A percentile compares a stretch with the other conserved stretches of the same genome.
Evolutionary conservation across 306 rosid genomes (phyloP).

Genomic region (Gillenia trifoliata): DNA sequence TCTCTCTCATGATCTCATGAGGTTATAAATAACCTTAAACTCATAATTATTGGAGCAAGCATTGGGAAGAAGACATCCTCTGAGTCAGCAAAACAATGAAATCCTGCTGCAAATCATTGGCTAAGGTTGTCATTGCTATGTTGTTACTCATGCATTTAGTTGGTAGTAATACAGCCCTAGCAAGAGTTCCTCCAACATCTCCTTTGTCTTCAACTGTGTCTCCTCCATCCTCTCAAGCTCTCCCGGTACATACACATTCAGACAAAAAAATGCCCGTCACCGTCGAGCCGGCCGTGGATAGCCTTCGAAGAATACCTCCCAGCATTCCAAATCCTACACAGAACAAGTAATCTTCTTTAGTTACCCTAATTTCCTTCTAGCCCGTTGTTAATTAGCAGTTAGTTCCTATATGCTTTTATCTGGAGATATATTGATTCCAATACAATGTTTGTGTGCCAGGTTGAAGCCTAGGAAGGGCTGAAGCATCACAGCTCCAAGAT

Average conservation of each 20-base stretch:
- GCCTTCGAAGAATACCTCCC: constrained; percentile 67
- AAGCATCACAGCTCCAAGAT: constrained; percentile 4
- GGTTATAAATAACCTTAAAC: constrained; percentile 20
- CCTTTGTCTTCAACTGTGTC: constrained; percentile 23
- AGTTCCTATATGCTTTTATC: not conserved
- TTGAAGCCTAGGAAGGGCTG: constrained; percentile 46
- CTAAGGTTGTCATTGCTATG: constrained; percentile 32
- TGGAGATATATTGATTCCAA: constrained; percentile 13
- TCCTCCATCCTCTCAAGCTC: constrained; percentile 25
- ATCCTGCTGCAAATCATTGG: constrained; percentile 38
- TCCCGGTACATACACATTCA: constrained; percentile 4
- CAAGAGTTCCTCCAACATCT: constrained; percentile 41
- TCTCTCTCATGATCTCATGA: not conserved
- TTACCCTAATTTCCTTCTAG: constrained; percentile 7
- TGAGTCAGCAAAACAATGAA: constrained; percentile 54
- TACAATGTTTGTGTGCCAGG: constrained; percentile 33
- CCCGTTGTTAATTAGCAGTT: not conserved
- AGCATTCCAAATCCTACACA: constrained; percentile 80
- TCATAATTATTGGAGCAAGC: constrained; percentile 39
- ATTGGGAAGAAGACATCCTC: constrained; percentile 39
- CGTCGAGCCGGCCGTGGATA: constrained; percentile 24
- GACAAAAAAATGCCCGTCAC: constrained; percentile 23
- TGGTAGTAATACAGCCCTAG: constrained; percentile 29
- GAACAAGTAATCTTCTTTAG: constrained; percentile 52
- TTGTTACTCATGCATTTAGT: constrained; percentile 42